Conservation (phyloP, 2,329 filamentous ascomycete genomes). For the Monosporascus ibericus region DNA sequence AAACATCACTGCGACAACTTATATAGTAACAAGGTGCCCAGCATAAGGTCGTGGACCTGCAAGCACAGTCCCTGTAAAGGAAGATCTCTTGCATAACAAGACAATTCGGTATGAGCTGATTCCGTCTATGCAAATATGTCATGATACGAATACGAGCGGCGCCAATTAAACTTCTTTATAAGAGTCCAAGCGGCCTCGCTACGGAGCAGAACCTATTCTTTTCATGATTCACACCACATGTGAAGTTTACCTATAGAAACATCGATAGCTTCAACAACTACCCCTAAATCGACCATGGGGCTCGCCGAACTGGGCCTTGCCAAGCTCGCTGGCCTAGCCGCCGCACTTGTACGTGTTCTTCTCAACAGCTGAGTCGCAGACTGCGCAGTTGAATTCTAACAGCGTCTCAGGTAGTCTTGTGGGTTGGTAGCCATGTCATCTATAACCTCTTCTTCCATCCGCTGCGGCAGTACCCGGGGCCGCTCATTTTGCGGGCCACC, state of each 20-base stretch:
- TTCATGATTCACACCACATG: not conserved
- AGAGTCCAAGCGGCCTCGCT: not conserved
- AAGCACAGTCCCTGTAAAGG: too few relatives aligned
- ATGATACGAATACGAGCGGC: not conserved
- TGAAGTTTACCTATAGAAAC: not conserved
- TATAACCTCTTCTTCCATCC: conserved; percentile 19
- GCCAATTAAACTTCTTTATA: not conserved
- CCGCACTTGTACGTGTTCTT: not conserved
- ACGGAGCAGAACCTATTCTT: not conserved
- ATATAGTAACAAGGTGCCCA: too few relatives aligned
- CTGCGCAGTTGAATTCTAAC: not conserved
- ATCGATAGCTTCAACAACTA: too few relatives aligned
- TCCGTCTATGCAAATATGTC: not conserved
- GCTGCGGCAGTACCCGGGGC: conserved; percentile 15
- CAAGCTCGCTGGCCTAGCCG: not conserved
- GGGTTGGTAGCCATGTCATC: conserved; percentile 2
- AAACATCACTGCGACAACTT: too few relatives aligned
- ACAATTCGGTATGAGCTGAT: too few relatives aligned
- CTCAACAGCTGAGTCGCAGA: not conserved
- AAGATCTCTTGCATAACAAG: too few relatives aligned
- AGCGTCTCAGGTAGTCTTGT: conserved; percentile 1
- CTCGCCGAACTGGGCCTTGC: not conserved
- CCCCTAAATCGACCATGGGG: not conserved
- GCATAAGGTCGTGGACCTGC: too few relatives aligned
- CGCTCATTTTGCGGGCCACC: conserved; percentile 10